Evolutionary conservation across 176 grass and related monocot genomes (phyloP).

Genomic region (Neostapfia colusana): DNA sequence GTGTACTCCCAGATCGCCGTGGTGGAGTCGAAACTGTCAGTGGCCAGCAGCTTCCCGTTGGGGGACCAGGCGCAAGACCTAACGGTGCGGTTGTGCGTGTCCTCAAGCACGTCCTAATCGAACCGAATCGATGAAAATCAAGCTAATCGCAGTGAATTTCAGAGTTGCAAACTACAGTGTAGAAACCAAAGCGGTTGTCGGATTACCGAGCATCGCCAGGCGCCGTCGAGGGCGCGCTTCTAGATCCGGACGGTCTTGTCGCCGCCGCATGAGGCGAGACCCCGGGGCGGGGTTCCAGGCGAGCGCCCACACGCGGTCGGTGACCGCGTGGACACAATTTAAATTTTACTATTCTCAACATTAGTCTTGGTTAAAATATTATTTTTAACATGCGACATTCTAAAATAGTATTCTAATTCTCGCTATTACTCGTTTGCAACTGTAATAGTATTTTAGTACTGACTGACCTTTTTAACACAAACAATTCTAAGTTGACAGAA

Average conservation of each 20-base stretch:
- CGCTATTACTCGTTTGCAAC: too few species aligned
- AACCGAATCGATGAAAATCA: too few species aligned
- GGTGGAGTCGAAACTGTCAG: slow-evolving; percentile 80
- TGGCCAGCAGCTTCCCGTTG: slow-evolving; percentile 78
- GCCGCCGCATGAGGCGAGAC: slow-evolving; percentile 72
- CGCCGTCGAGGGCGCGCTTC: slow-evolving; percentile 54
- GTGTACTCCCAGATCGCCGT: slow-evolving; percentile 81
- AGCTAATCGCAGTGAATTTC: too few species aligned
- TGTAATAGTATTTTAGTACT: too few species aligned
- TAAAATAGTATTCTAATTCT: too few species aligned
- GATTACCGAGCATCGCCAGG: slow-evolving; percentile 73
- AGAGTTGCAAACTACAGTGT: neutral
- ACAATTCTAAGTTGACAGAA: too few species aligned
- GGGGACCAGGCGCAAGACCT: slow-evolving; percentile 95
- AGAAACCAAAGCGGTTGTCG: neutral
- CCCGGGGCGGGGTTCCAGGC: slow-evolving; percentile 64
- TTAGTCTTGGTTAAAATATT: too few species aligned
- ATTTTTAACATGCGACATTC: too few species aligned
- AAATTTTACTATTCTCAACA: too few species aligned
- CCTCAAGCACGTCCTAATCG: slow-evolving; percentile 71
- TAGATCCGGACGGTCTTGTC: slow-evolving; percentile 90
- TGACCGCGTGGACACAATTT: too few species aligned
- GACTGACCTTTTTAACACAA: too few species aligned
- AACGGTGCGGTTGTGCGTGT: slow-evolving; percentile 78
- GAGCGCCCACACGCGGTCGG: slow-evolving; percentile 79